Percentiles rank a stretch among this genome's conserved stretches.
Evolutionary conservation across 2,329 filamentous ascomycete species (phyloP).

Genomic region (Epichloe amarillans): DNA sequence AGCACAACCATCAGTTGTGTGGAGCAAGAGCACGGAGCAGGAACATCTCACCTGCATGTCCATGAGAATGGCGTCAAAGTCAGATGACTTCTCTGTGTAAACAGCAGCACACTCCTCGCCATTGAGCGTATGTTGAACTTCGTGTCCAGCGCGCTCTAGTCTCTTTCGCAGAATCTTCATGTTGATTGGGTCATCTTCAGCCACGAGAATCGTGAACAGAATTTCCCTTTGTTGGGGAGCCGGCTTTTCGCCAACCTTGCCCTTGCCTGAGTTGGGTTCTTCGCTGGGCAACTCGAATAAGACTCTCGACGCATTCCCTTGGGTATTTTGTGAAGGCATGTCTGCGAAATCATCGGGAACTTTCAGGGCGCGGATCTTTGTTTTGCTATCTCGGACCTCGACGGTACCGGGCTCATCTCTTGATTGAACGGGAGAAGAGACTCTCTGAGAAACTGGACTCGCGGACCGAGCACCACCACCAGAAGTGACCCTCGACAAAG

Average conservation of each 20-base stretch:
- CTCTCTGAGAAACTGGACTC: conserved; percentile 6
- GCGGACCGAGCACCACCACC: conserved; percentile 6
- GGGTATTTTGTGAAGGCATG: conserved; percentile 17
- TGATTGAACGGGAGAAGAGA: background rate
- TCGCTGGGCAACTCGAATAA: conserved; percentile 25
- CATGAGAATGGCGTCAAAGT: conserved; percentile 76
- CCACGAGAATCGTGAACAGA: conserved; percentile 54
- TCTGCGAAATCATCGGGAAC: conserved; percentile 33
- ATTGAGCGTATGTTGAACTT: conserved; percentile 61
- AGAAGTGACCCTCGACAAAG: conserved; percentile 1
- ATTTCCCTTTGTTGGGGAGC: conserved; percentile 8
- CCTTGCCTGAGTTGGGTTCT: background rate
- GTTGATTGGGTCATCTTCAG: conserved; percentile 82
- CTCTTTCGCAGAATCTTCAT: conserved; percentile 70
- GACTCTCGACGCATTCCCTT: conserved; percentile 20
- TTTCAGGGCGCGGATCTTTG: conserved; percentile 32
- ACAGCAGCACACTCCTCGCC: conserved; percentile 70
- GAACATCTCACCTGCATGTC: conserved; percentile 66
- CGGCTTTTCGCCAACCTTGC: conserved; percentile 12
- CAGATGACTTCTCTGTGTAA: conserved; percentile 47
- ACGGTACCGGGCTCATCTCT: conserved; percentile 19
- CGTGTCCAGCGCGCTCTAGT: conserved; percentile 62
- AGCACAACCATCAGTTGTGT: background rate
- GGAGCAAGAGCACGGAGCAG: background rate
- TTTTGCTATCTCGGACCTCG: conserved; percentile 30